These are phyloP conservation scores for Allantophomopsis cytisporea DNA, from an alignment of 2,329 filamentous ascomycete species.

Conservation along the genomic window DNA sequence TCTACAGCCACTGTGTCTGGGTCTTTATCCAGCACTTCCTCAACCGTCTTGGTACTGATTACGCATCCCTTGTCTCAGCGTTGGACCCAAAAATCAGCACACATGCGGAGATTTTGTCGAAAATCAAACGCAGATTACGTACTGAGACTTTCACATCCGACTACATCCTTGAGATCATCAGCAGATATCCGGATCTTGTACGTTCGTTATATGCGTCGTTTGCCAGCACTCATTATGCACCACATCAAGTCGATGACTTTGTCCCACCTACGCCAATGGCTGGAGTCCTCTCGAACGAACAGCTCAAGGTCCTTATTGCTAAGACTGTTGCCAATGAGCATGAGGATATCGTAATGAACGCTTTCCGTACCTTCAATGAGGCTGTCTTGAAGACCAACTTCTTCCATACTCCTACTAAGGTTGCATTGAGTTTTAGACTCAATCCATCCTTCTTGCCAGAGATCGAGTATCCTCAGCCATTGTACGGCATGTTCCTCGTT, in stretches of 20 bases:
- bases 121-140: slow-evolving; percentile 88
- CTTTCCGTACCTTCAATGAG: slow-evolving; percentile 91
- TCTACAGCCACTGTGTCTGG: slow-evolving; percentile 96
- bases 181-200: slow-evolving; percentile 75
- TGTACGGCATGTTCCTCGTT: slow-evolving; percentile 98
- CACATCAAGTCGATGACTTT: slow-evolving; percentile 31
- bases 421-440: slow-evolving; percentile 90
- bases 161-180: slow-evolving; percentile 96
- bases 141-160: slow-evolving; percentile 96
- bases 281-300: slow-evolving; percentile 62
- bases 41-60: slow-evolving; percentile 87
- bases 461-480: slow-evolving; percentile 81
- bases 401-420: slow-evolving; percentile 87
- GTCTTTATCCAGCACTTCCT: slow-evolving; percentile 97
- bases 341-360: slow-evolving; percentile 94
- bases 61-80: slow-evolving; percentile 71
- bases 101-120: slow-evolving; percentile 73
- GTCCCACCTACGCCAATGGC: slow-evolving; percentile 41
- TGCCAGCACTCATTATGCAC: slow-evolving; percentile 65
- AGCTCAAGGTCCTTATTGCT: slow-evolving; percentile 64
- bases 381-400: slow-evolving; percentile 92
- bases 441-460: slow-evolving; percentile 80
- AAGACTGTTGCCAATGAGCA: slow-evolving; percentile 83
- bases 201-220: slow-evolving; percentile 84
- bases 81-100: slow-evolving; percentile 70